Conservation (phyloP, 305 asterid species). For the Withania somnifera region DNA sequence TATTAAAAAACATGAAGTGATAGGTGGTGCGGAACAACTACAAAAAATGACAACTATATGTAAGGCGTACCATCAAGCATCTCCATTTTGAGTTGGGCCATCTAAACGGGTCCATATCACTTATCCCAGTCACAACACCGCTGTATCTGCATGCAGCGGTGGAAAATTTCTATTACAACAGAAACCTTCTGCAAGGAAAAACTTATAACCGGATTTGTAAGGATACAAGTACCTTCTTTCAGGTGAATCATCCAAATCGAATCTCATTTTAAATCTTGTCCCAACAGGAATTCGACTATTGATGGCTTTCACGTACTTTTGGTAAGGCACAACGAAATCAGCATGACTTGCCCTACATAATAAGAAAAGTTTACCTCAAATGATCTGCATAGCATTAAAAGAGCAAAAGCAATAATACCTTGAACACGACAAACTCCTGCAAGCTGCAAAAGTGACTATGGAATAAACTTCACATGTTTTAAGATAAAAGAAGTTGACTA, state of each 20-base stretch:
- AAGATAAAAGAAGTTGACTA: not conserved
- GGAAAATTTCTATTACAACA: not conserved
- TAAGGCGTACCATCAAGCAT: conserved; percentile 62
- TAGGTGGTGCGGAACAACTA: not conserved
- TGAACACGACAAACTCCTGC: not conserved
- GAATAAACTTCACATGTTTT: not conserved
- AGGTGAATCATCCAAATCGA: conserved; percentile 83
- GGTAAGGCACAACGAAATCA: conserved; percentile 68
- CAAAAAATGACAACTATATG: not conserved
- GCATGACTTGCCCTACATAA: conserved; percentile 61
- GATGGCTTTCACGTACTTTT: conserved; percentile 52
- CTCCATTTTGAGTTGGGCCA: conserved; percentile 98
- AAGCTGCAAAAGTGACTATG: not conserved
- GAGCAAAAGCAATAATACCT: not conserved
- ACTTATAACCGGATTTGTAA: not conserved
- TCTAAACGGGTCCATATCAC: conserved; percentile 63
- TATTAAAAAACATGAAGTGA: not conserved
- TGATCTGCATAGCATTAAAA: not conserved
- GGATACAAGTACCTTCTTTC: conserved; percentile 67
- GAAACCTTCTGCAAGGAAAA: not conserved
- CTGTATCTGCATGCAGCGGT: conserved; percentile 44
- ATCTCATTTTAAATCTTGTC: conserved; percentile 73
- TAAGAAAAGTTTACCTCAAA: not conserved
- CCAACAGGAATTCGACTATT: conserved; percentile 51
- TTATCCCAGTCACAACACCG: conserved; percentile 81